Percentiles rank a stretch among this genome's conserved stretches.
These are phyloP conservation scores for Dendrocalamus latiflorus DNA, from an alignment of 202 grass and related monocot genomes.

Conservation along the genomic window DNA sequence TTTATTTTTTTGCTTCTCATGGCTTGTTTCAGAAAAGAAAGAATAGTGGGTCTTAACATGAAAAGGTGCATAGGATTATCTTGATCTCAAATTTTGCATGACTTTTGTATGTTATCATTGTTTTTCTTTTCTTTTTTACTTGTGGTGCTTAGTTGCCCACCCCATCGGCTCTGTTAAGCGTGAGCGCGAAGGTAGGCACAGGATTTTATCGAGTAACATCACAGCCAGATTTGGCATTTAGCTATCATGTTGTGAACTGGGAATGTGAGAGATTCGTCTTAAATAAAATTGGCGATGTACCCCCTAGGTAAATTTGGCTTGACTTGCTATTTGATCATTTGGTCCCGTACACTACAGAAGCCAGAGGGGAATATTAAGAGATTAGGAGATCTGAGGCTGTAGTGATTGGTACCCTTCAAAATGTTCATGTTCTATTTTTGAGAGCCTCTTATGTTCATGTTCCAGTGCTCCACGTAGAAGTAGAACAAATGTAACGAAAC, in stretches of 20 bases:
- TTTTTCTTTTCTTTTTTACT: neutral
- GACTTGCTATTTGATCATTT: neutral
- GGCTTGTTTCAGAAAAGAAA: conserved; percentile 26
- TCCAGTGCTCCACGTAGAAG: neutral
- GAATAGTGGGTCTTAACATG: conserved; percentile 40
- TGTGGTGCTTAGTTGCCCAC: neutral
- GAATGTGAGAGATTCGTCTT: neutral
- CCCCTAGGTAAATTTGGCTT: neutral
- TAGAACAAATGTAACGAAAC: no score
- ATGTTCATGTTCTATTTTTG: neutral
- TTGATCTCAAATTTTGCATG: conserved; percentile 15
- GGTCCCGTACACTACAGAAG: no score
- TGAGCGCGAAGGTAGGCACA: neutral
- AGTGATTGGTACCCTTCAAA: no score
- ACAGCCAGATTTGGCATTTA: neutral
- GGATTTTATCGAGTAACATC: neutral
- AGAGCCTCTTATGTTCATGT: neutral
- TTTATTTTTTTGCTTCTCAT: conserved; percentile 9
- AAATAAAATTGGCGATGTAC: neutral
- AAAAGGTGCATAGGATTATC: conserved; percentile 24
- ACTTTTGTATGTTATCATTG: neutral
- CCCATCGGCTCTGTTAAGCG: neutral
- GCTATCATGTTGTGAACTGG: neutral
- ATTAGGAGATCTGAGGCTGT: no score
- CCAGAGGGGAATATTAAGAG: no score